Evolutionary conservation across 306 rosid species (phyloP), one percentile per base, ranked within the genome.

Genomic region (Spatholobus suberectus): DNA sequence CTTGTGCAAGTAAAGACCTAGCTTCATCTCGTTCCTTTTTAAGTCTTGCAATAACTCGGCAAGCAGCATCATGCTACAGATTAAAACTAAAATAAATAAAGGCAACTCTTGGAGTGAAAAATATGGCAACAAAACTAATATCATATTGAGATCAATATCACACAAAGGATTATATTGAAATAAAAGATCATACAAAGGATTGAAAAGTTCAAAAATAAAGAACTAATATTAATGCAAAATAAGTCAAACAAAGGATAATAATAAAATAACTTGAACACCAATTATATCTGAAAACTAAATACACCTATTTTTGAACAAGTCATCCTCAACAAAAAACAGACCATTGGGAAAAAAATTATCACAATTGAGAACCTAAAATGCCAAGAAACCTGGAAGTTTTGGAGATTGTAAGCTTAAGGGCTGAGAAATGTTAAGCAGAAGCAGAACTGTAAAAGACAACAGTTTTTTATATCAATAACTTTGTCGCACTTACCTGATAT

Each of bases 21-120:
- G 98, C 95, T 65, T 95, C 98, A 38, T 95, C 98, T 71, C 98
- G 83, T 88, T 95, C 98, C 80, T 93, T 95, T 73, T 88, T 93
- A 44, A 95, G 95, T 58, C 98, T 90, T 24, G 98, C 95, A 85
- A 95, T 95, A 81, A 95, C 98, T 49, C 98, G 97, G 83, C 98
- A 95, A 23, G 98, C 98, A 67, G 98, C 98, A 93, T 95, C 98
- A 78, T 95, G 98, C 98, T 95, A 80, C 77, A 88, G 71, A 79
- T 61, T 46, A 62, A 75, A 83, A 79, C 76, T 26, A 58, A 74
- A 74, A 73, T 5, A 75, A 81, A 68, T 61, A 88, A 82, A 17
- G 24, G 73, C 27, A 38, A 63, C 15, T 47, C 44, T 13, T 21
- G 41, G 12, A 49, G 69, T 12, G 4, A 40, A 76, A 78, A 24